Evolutionary conservation across 306 rosid genomes (phyloP), one percentile per base, ranked within the genome.

Genomic region (Prunus kanzakura): DNA sequence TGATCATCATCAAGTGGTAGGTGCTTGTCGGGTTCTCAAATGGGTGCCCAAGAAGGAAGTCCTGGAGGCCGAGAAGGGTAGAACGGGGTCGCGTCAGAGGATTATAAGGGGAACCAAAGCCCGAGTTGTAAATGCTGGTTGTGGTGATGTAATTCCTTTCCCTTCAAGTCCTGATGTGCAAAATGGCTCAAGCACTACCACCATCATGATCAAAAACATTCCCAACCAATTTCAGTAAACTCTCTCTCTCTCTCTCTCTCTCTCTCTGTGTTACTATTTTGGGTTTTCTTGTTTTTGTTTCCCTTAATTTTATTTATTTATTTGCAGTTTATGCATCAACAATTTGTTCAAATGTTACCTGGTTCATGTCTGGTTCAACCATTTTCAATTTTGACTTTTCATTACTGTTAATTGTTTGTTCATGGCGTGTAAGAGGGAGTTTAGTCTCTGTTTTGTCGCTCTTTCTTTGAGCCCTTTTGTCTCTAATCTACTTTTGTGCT

Each of bases 171-270:
- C 8, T 27, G 30, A 68, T 7, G 61, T 67, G 6, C 66, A 64
- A 8, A 25, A 41, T 9, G 16, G 41, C 25, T 55, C 68, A 4
- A 64, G 65, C 3, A 20, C 30, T 2, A 81, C 85, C 0, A 78
- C 83, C 0, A 20, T 81, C 12, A 84, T 84, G 88, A 66, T 84
- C 0, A 84, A 69, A 65, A 74, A 81, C 60, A 78, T 84, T 4
- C 88, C 88, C 0, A 78, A 81, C 29, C 85, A 81, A 27, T 60
- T 81, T 38, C 64, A 58, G 87, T 84, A 16, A 4, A 56, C 10
- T 58, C 19, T 32, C 35, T 32, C 35, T 30, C 35, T 30, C 35
- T 30, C 35, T 30, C 10, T 57, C 18, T 35, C 41, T 35, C 41
- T 68, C 23, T 23, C 11, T 56, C 61, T n/a, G 3, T 4, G 7